A percentile compares a stretch with the other conserved stretches of the same genome.
Evolutionary conservation across 2,329 filamentous ascomycete genomes (phyloP).

Genomic region (Paracorniculantispora psalliotae): DNA sequence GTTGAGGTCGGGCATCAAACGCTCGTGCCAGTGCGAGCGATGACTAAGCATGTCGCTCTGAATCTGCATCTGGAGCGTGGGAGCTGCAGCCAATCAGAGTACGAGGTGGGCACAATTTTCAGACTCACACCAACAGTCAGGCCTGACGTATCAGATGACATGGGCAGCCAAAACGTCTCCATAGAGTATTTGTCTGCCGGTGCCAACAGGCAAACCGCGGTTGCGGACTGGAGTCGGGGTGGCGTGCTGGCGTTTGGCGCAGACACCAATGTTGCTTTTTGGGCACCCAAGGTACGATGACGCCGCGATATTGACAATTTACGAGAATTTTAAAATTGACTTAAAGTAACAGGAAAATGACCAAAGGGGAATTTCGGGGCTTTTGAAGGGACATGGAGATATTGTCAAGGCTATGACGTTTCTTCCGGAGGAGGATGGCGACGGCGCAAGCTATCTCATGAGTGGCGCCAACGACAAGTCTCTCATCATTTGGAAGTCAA

Average conservation of each 20-base stretch:
- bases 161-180: constrained; percentile 28
- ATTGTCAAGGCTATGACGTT: constrained; percentile 82
- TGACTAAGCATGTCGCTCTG: constrained; percentile 1
- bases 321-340: neutral
- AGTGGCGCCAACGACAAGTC: constrained; percentile 79
- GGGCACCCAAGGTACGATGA: constrained; percentile 67
- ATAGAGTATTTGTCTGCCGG: constrained; percentile 65
- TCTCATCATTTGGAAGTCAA: constrained; percentile 64
- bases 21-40: neutral
- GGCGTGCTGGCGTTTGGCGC: constrained; percentile 83
- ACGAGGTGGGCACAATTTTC: constrained; percentile 28
- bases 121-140: constrained; percentile 24
- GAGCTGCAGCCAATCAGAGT: constrained; percentile 31
- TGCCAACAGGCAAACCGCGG: constrained; percentile 83
- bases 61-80: neutral
- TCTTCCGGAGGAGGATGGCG: constrained; percentile 46
- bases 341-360: constrained; percentile 27
- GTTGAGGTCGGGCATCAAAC: neutral
- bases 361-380: constrained; percentile 54
- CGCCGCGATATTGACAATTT: neutral
- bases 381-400: constrained; percentile 73
- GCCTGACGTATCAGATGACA: constrained; percentile 18
- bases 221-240: constrained; percentile 78
- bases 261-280: constrained; percentile 82
- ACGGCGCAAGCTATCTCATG: constrained; percentile 55